Evolutionary conservation across 169 alveolate species (phyloP), one percentile per base, ranked within the genome.

Genomic region (Plasmodium gonderi): DNA sequence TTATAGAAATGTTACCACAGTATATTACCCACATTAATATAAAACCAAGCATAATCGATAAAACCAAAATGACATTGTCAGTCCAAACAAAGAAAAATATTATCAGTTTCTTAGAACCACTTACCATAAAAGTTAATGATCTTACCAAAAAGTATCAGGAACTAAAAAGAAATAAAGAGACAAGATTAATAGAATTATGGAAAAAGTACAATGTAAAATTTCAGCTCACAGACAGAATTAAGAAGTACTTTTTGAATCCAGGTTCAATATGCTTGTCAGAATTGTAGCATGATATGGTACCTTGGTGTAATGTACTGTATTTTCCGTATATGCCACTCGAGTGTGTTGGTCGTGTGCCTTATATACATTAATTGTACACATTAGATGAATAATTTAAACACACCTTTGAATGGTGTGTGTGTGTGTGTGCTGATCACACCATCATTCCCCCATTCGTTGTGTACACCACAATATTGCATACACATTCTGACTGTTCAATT

Each of bases 181-280:
- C 29, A 26, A 77, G 90, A 78, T 65, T 90, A 77, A 76, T 23
- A n/a, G 82, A 90, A n/a, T 67, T 90, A 12, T 90, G 94, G 94
- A 77, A 64, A 64, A 78, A 90, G 36, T 47, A 77, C 65, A 78
- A 90, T 26, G 94, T 90, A n/a, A 47, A 45, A 6, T 90, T 74
- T 77, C 89, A 90, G 51, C 76, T 90, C 33, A 64, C 94, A 20
- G 91, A 76, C 12, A 90, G 26, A 11, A 77, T 90, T 40, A 90
- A 90, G 51, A 90, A 77, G 33, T 90, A 45, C 42, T 76, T 90
- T 72, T 65, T 77, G 11, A 77, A 14, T 7, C 94, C 94, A 11
- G 81, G 94, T 23, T 69, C 81, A n/a, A 69, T 77, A 2, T 26
- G 45, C 51, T 42, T 90, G 23, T 45, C 94, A 14, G 81, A 90